These are phyloP conservation scores for Boletus pseudopeckii DNA, from an alignment of 768 basidiomycete species.

Conservation along the genomic window DNA sequence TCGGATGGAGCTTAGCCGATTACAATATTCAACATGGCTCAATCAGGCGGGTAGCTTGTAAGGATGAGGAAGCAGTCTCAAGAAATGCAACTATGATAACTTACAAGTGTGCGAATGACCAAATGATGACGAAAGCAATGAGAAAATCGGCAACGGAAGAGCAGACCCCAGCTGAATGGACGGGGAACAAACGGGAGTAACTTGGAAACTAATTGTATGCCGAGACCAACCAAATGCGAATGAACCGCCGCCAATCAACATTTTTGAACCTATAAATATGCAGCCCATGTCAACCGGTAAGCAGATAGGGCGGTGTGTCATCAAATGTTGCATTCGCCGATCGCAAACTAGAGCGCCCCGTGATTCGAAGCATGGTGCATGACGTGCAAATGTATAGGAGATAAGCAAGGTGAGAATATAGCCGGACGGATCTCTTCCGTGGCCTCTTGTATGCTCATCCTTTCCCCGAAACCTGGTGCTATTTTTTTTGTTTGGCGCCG, in stretches of 20 bases:
- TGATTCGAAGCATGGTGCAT: neutral
- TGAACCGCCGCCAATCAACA: neutral
- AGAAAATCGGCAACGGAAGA: neutral
- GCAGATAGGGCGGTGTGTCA: neutral
- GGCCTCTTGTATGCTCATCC: neutral
- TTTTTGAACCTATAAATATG: neutral
- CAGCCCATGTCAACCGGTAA: neutral
- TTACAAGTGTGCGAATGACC: neutral
- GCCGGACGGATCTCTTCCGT: constrained; percentile 30
- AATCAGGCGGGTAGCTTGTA: neutral
- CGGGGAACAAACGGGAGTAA: neutral
- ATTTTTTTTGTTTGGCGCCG: neutral
- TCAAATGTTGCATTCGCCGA: neutral
- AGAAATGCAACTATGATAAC: neutral
- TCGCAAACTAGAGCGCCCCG: neutral
- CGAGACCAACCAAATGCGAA: neutral
- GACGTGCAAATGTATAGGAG: neutral
- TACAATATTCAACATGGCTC: neutral
- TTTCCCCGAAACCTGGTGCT: neutral
- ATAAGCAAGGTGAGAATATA: neutral
- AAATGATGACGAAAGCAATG: neutral
- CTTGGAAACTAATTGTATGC: too few species aligned
- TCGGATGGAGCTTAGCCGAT: neutral
- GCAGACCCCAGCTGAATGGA: neutral
- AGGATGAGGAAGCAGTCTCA: neutral